Percentiles rank a stretch among this genome's conserved stretches.
Conservation (phyloP, 352 stramenopile genomes). For the Globisporangium cylindrosporum region DNA sequence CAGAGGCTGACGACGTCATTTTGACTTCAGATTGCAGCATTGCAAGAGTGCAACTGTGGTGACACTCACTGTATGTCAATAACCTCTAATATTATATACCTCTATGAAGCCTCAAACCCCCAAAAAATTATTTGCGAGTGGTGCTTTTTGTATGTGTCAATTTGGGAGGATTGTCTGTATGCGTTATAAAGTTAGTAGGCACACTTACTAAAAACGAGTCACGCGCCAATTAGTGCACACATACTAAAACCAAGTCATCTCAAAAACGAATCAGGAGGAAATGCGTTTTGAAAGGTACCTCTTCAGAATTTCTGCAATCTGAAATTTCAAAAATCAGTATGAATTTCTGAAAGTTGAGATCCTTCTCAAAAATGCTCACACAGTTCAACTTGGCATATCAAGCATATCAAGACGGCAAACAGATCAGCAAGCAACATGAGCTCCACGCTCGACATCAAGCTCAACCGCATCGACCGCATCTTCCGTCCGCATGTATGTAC, state of each 20-base stretch:
- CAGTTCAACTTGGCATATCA: conserved; percentile 3
- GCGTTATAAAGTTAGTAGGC: too few species aligned
- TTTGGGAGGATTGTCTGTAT: too few species aligned
- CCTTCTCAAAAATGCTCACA: background rate
- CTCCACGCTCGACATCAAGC: conserved; percentile 82
- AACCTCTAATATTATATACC: too few species aligned
- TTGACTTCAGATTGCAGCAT: too few species aligned
- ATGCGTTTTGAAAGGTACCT: background rate
- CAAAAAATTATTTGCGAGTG: too few species aligned
- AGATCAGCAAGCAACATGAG: conserved; percentile 36
- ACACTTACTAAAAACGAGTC: too few species aligned
- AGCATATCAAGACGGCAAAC: background rate
- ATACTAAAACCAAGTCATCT: background rate
- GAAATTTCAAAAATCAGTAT: background rate
- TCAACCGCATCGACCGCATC: conserved; percentile 84
- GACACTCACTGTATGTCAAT: too few species aligned
- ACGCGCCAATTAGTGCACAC: too few species aligned
- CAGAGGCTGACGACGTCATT: too few species aligned
- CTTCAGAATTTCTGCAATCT: background rate
- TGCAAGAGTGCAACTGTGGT: too few species aligned
- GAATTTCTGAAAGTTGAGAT: background rate
- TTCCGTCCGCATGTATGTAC: conserved; percentile 82
- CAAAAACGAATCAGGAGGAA: background rate
- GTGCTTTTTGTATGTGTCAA: too few species aligned
- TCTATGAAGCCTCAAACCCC: too few species aligned